Percentiles rank a stretch among this genome's conserved stretches.
Conservation (phyloP, 1,139 yeast genomes). For the Pneumocystis sp. region DNA sequence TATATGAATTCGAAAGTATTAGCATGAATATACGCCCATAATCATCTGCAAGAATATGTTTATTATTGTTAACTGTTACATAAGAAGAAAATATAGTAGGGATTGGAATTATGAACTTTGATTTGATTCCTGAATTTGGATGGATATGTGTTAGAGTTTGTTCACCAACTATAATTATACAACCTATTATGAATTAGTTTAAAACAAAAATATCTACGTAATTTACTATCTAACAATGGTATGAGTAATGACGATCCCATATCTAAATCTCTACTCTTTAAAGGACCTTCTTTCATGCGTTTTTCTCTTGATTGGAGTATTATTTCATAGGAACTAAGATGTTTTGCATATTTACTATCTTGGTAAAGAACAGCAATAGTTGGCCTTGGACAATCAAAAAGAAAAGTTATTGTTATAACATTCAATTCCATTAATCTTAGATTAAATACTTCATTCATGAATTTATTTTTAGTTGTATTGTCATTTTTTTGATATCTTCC, state of each 20-base stretch:
- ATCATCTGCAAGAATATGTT: slow-evolving; percentile 16
- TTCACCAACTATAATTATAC: slow-evolving; percentile 15
- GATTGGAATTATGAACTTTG: slow-evolving; percentile 10
- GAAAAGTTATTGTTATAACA: slow-evolving; percentile 13
- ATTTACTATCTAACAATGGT: slow-evolving; percentile 1
- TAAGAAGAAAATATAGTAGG: slow-evolving; percentile 15
- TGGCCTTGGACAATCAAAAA: slow-evolving; percentile 9
- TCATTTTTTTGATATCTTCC: slow-evolving; percentile 1
- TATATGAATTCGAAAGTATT: slow-evolving; percentile 2
- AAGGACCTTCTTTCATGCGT: slow-evolving; percentile 1
- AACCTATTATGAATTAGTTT: slow-evolving; percentile 9
- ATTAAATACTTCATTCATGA: slow-evolving; percentile 11
- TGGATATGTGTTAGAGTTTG: slow-evolving; percentile 8
- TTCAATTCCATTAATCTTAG: slow-evolving; percentile 15
- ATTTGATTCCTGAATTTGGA: not conserved
- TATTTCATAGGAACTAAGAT: slow-evolving; percentile 16
- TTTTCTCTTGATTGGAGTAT: slow-evolving; percentile 6
- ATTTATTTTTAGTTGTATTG: slow-evolving; percentile 4
- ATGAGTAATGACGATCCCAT: slow-evolving; percentile 2
- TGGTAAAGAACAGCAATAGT: slow-evolving; percentile 16
- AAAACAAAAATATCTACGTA: not conserved
- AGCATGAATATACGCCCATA: slow-evolving; percentile 14
- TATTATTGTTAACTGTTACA: slow-evolving; percentile 8
- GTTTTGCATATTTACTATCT: slow-evolving; percentile 14
- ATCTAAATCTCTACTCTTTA: not conserved